Base-by-base conservation (phyloP, 352 stramenopile species). In the Phytopythium chamaehyphon region DNA sequence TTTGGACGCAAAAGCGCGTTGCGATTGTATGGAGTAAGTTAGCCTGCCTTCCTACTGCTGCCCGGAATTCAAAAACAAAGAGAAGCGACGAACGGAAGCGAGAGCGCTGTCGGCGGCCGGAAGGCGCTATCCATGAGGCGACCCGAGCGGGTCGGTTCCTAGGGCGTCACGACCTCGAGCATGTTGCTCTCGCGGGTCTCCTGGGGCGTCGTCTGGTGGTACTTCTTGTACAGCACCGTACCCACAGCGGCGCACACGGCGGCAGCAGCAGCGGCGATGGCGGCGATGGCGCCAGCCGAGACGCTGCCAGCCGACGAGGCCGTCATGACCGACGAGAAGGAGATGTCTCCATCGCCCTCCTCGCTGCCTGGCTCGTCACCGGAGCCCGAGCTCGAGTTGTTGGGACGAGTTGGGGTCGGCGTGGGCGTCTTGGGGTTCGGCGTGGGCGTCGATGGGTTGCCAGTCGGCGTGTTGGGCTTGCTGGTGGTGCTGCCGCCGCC, bases 191-290 rank as follows among this genome's bases (percentile, higher is more conserved):
- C n/a, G 35, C 51, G 24, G n/a, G 59, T 24, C 36, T 47, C 40
- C 35, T 50, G 26, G 1, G 52, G 51, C 42, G 52, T 42, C 23
- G 47, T 59, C 39, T 62, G 62, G 37, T 51, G 43, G 57, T 68
- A 56, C 54, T 72, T 60, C 18, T 64, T 57, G 63, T 73, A 76
- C 40, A 76, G 63, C 18, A 64, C 59, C 28, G 64, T 55, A 14
- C 66, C 66, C 21, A 64, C 62, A 28, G 64, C 54, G 11, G 61
- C 63, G n/a, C 59, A 63, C 22, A 70, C 62, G 4, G 55, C 66
- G 15, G 59, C 66, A 4, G 66, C 62, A 2, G 54, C 63, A n/a
- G 59, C 62, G 19, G 62, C 62, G 10, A 76, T 52, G 12, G 60
- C 59, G 9, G 35, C 66, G 26, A 76, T 61, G 12, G 67, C 59